Conservation (phyloP, 2,329 filamentous ascomycete species). For the Raffaelea albimanens region DNA sequence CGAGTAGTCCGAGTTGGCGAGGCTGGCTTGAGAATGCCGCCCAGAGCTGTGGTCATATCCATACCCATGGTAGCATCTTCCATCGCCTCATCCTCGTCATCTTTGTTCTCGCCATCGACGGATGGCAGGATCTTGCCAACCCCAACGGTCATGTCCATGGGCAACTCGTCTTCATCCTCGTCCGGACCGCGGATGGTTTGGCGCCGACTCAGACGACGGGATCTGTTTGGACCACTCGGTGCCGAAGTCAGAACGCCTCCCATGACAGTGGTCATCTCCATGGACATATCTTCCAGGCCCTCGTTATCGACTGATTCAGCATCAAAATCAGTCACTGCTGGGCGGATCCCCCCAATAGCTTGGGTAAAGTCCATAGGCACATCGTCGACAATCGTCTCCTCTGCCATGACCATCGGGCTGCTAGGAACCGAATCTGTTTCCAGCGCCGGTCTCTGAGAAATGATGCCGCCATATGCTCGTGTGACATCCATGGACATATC, state of each 20-base stretch:
- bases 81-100: constrained; percentile 19
- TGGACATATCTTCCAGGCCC: constrained; percentile 63
- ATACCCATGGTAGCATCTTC: constrained; percentile 45
- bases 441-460: constrained; percentile 33
- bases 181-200: constrained; percentile 16
- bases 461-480: constrained; percentile 68
- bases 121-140: constrained; percentile 43
- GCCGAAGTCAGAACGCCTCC: constrained; percentile 37
- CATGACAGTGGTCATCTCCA: constrained; percentile 64
- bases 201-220: constrained; percentile 12
- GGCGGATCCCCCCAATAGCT: constrained; percentile 62
- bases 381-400: constrained; percentile 44
- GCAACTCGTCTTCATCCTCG: constrained; percentile 17
- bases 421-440: constrained; percentile 10
- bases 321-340: constrained; percentile 15
- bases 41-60: constrained; percentile 58
- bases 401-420: constrained; percentile 26
- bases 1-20: constrained; percentile 6
- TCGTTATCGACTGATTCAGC: constrained; percentile 24
- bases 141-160: constrained; percentile 52
- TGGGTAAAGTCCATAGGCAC: constrained; percentile 70
- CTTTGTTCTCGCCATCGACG: constrained; percentile 18
- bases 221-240: constrained; percentile 2
- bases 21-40: constrained; percentile 45
- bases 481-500: constrained; percentile 94